Evolutionary conservation across 2,329 filamentous ascomycete genomes (phyloP), one percentile per base, ranked within the genome.

Genomic region (Penicillium psychrosexuale): DNA sequence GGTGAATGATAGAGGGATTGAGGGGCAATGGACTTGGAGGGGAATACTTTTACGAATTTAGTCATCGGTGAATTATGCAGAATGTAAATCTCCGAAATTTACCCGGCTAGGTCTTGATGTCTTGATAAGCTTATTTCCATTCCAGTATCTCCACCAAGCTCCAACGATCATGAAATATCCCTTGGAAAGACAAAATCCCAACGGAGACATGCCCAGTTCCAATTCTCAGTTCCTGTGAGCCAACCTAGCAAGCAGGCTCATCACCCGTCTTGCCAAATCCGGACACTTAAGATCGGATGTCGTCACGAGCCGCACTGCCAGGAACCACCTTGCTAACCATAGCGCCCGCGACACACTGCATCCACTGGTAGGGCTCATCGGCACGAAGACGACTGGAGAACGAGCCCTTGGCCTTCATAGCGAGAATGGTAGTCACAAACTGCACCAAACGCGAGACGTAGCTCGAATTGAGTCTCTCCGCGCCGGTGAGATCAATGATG

Each of bases 11-110:
- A 51, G 43, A 39, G 49, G 46, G 31, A 40, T 19, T 51, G 43
- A 56, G 60, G 58, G 61, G 61, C 24, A 46, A 47, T 15, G 30
- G 8, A 12, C 27, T 7, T 24, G 5, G 22, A 24, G 4, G 22
- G 22, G 22, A 24, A 6, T 24, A 24, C 22, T 24, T 24, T 24
- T 24, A 24, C 22, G 22, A 6, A 24, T 24, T 24, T 5, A 24
- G 22, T 24, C 22, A 24, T 24, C 22, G 22, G 22, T 24, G 22
- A 24, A 24, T 24, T 24, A 24, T 24, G 22, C 22, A 24, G 22
- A 24, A 24, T 24, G 22, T 5, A 24, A 24, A 24, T 24, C 22
- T 24, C 22, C 22, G 22, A 24, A 24, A 24, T 24, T 24, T 24
- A 24, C 22, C 22, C 22, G 22, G 22, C 22, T 6, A 4, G 22